Evolutionary conservation across 352 stramenopile genomes (phyloP).

Genomic region (Globisporangium irregulare): DNA sequence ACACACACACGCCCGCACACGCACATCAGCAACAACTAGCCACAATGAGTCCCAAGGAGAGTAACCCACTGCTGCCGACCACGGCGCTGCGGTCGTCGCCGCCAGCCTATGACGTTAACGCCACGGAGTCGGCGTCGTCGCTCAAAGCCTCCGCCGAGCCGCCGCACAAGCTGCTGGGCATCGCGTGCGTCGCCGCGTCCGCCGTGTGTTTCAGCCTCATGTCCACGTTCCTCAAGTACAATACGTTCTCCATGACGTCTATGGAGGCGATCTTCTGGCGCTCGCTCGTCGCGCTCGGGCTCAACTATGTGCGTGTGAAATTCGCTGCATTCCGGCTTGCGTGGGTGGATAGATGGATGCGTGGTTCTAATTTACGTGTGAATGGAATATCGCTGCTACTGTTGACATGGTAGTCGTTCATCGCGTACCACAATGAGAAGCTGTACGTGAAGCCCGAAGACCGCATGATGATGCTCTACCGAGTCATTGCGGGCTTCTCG

Average conservation of each 20-base stretch:
- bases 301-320: constrained; percentile 57
- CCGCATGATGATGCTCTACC: constrained; percentile 59
- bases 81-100: constrained; percentile 5
- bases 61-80: constrained; percentile 10
- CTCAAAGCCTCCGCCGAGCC: constrained; percentile 1
- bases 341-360: not conserved
- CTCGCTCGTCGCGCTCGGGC: constrained; percentile 43
- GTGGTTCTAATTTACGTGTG: not conserved
- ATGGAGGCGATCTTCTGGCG: constrained; percentile 84
- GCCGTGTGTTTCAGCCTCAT: constrained; percentile 83
- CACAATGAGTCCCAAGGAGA: constrained; percentile 11
- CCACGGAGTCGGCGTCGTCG: not conserved
- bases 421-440: constrained; percentile 45
- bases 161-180: constrained; percentile 55
- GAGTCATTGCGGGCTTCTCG: constrained; percentile 41
- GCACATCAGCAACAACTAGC: no score
- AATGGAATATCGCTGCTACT: constrained; percentile 29
- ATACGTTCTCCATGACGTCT: constrained; percentile 72
- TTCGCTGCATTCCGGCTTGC: not conserved
- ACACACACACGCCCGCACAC: not conserved
- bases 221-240: constrained; percentile 79
- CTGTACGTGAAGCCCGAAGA: constrained; percentile 35
- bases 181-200: constrained; percentile 65
- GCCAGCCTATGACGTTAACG: not conserved
- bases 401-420: constrained; percentile 18